Evolutionary conservation across 208 protist genomes (phyloP).

Genomic region (Vickermania spadyakhi): DNA sequence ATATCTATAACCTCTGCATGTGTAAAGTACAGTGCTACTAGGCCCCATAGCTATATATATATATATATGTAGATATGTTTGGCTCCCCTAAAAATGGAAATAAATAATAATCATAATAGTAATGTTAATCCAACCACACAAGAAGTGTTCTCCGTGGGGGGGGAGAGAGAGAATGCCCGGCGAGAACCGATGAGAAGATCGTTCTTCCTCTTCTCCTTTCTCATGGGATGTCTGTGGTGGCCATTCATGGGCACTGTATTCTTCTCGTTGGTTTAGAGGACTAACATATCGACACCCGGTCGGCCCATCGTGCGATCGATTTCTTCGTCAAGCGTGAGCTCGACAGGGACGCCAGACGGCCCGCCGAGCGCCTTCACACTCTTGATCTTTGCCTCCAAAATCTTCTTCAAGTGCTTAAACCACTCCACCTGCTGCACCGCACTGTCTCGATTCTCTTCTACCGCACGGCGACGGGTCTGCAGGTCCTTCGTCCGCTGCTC

Average conservation of each 20-base stretch:
- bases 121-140: not conserved
- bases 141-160: not conserved
- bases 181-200: not conserved
- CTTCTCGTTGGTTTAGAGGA: constrained; percentile 26
- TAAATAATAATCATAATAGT: not conserved
- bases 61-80: too few species aligned
- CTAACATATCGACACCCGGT: constrained; percentile 45
- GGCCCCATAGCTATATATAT: too few species aligned
- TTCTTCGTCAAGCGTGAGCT: constrained; percentile 21
- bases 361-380: constrained; percentile 13
- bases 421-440: constrained; percentile 82
- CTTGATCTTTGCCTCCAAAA: constrained; percentile 57
- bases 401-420: constrained; percentile 37
- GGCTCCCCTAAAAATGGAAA: too few species aligned
- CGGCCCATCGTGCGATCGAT: constrained; percentile 29
- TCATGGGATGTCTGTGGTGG: not conserved
- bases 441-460: constrained; percentile 76
- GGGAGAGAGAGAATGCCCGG: not conserved
- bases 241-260: constrained; percentile 3
- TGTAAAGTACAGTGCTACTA: too few species aligned
- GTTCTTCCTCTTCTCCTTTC: not conserved
- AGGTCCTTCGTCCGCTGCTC: constrained; percentile 55
- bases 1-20: too few species aligned
- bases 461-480: constrained; percentile 62
- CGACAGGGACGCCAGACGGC: constrained; percentile 1